Conservation (phyloP, 2,329 filamentous ascomycete species). For the Rutstroemia sp. region DNA sequence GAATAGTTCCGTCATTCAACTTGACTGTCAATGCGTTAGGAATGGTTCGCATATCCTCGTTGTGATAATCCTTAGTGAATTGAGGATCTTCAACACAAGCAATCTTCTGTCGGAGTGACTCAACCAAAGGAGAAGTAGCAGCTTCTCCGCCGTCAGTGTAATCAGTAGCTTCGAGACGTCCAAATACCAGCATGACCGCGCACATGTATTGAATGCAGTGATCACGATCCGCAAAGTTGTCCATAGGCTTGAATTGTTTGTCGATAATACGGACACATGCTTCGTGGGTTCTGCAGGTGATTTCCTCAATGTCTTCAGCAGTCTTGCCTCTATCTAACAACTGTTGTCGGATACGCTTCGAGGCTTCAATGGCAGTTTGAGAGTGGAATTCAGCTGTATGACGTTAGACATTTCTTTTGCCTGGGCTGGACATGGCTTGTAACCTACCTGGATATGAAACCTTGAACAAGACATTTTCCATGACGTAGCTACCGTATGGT, state of each 20-base stretch:
- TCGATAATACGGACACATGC: constrained; percentile 98
- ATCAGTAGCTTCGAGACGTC: constrained; percentile 86
- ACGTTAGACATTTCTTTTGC: constrained; percentile 20
- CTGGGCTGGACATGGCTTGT: neutral
- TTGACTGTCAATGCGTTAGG: constrained; percentile 94
- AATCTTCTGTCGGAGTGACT: constrained; percentile 88
- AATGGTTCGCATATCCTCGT: constrained; percentile 89
- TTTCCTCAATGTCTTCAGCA: constrained; percentile 84
- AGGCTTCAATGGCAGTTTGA: constrained; percentile 93
- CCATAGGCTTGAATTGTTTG: constrained; percentile 99
- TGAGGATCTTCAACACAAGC: constrained; percentile 92
- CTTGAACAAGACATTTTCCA: constrained; percentile 99
- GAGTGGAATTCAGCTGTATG: constrained; percentile 85
- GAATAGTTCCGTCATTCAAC: constrained; percentile 85
- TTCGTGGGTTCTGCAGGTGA: constrained; percentile 95
- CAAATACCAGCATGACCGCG: constrained; percentile 89
- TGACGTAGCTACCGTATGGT: constrained; percentile 94
- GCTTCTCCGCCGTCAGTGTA: constrained; percentile 92
- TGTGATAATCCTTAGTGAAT: constrained; percentile 93
- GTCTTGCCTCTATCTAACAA: constrained; percentile 82
- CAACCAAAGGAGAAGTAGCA: constrained; percentile 80
- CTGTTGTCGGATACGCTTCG: constrained; percentile 78
- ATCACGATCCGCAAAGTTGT: constrained; percentile 99
- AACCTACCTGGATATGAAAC: constrained; percentile 87
- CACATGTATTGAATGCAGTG: constrained; percentile 99